Evolutionary conservation across 2,329 filamentous ascomycete genomes (phyloP).

Genomic region (Ceratocystis huliohia): DNA sequence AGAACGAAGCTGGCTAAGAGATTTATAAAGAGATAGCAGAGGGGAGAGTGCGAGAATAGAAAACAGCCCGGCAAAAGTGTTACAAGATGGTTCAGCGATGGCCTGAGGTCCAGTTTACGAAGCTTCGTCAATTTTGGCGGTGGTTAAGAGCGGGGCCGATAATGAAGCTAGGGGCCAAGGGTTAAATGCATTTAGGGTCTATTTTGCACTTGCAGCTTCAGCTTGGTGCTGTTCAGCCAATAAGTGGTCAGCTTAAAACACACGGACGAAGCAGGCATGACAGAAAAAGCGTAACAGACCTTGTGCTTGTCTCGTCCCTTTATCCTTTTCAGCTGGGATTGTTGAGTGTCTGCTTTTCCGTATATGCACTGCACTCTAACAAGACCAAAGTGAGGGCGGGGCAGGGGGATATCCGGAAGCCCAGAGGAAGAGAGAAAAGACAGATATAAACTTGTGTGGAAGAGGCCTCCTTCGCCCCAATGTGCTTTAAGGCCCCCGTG

Average conservation of each 20-base stretch:
- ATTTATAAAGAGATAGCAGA: no score
- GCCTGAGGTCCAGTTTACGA: no score
- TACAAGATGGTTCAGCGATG: no score
- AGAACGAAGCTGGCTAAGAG: no score
- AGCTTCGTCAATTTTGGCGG: background rate
- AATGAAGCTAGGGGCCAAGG: background rate
- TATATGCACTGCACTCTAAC: background rate
- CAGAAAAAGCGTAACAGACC: background rate
- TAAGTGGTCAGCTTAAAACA: background rate
- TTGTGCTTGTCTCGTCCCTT: background rate
- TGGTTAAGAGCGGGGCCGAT: constrained; percentile 10
- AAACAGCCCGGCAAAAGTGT: no score
- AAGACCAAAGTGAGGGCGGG: background rate
- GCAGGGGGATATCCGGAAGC: background rate
- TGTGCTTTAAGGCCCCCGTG: background rate
- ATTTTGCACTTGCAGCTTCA: background rate
- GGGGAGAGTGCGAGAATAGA: no score
- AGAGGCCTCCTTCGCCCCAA: background rate
- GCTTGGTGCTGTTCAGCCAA: background rate
- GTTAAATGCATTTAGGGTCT: constrained; percentile 5
- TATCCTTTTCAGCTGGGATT: background rate
- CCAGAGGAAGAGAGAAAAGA: background rate
- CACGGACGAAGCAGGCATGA: background rate
- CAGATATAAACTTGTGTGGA: background rate
- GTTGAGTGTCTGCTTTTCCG: background rate